Conservation (phyloP, 768 basidiomycete species). For the Xerocomellus intermedius region DNA sequence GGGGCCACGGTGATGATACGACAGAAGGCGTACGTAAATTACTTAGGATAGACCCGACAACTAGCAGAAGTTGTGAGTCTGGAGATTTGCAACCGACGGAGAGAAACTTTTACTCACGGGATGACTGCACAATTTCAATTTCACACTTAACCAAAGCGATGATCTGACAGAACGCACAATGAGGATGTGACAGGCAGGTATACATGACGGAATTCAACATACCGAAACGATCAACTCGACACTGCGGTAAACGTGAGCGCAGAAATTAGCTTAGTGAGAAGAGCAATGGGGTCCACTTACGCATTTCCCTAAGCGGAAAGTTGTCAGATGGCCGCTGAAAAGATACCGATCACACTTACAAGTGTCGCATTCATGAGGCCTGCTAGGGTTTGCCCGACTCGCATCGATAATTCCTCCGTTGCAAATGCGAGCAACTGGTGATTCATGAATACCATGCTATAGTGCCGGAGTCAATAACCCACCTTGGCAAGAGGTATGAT, state of each 20-base stretch:
- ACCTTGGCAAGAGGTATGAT: slow-evolving; percentile 87
- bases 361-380: slow-evolving; percentile 85
- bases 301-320: slow-evolving; percentile 27
- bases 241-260: slow-evolving; percentile 21
- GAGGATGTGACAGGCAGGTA: neutral
- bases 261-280: neutral
- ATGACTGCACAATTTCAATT: slow-evolving; percentile 75
- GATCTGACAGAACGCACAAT: slow-evolving; percentile 43
- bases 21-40: slow-evolving; percentile 53
- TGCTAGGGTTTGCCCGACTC: slow-evolving; percentile 80
- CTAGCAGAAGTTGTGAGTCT: slow-evolving; percentile 35
- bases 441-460: neutral
- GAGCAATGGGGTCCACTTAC: slow-evolving; percentile 14
- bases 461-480: neutral
- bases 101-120: slow-evolving; percentile 46
- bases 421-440: slow-evolving; percentile 73
- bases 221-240: slow-evolving; percentile 73
- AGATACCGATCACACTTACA: slow-evolving; percentile 37
- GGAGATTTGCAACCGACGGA: neutral
- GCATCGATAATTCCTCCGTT: slow-evolving; percentile 79
- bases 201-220: neutral
- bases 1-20: neutral
- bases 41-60: slow-evolving; percentile 80
- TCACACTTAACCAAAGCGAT: slow-evolving; percentile 83
- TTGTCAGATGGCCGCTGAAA: neutral